Evolutionary conservation across 192 early-diverging fungal genomes (phyloP), one percentile per base, ranked within the genome.

Genomic region (Pilobolus umbonatus): DNA sequence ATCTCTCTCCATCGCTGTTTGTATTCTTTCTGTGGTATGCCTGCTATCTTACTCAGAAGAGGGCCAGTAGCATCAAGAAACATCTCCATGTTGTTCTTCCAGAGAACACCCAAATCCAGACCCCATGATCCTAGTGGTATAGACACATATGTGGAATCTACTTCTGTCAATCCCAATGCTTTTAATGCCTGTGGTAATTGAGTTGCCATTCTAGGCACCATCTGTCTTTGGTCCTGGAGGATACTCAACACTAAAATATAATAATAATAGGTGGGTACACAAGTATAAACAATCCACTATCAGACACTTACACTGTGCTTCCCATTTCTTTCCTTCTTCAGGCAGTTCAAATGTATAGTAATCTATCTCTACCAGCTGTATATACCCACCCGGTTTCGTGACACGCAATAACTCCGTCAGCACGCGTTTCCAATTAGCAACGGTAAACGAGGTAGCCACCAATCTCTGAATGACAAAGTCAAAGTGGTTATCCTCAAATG

Each of bases 331-430:
- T 5, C 49, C 39, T 15, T 49, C 31, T 43, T 40, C 43, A n/a
- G 43, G 53, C 21, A 54, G 15, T 22, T 44, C 28, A 0, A 55
- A 19, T 2, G 53, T 49, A 39, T 49, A 31, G 44, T 56, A 64
- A 58, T 68, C 66, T 19, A 61, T 43, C 22, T 68, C 66, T 17
- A 61, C 43, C 38, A 71, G 29, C 26, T 72, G 62, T 24, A 73
- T 47, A 51, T 58, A 73, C 1, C 72, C 72, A 15, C 67, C 67
- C 1, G 72, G 67, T 53, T 68, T 65, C 5, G 55, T 53, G 0
- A 73, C 72, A 40, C 72, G 52, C 14, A 62, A 30, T 21, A 73
- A 22, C 26, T 64, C 62, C 0, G n/a, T 2, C 0, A 64, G 0
- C 0, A 64, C 34, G 10, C 29, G 30, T 31, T 56, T 35, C 62